phyloP scores from a whole-genome alignment of 768 basidiomycete genomes.

The Leccinum pellstonianum region DNA sequence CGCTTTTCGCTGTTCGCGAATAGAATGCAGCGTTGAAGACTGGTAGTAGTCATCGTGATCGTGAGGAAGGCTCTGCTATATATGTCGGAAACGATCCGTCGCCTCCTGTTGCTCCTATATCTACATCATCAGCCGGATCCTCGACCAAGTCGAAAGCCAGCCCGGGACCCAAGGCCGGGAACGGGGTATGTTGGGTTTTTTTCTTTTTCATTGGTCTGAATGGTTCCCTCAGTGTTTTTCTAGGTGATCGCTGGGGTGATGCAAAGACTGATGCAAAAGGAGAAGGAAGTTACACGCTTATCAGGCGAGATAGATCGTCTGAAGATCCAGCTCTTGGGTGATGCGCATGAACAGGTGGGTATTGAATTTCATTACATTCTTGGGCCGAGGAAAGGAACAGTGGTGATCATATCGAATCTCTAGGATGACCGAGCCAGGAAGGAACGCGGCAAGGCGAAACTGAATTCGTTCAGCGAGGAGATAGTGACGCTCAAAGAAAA shows the following conservation, averaged over 20 bases:
- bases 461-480: conserved; percentile 73
- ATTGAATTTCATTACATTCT: background rate
- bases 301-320: conserved; percentile 68
- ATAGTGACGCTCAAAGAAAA: conserved; percentile 66
- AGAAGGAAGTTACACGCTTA: conserved; percentile 77
- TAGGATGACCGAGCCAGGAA: conserved; percentile 74
- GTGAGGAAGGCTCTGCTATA: conserved; percentile 17
- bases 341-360: conserved; percentile 59
- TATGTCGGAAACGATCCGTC: conserved; percentile 14
- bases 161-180: conserved; percentile 46
- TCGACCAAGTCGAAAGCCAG: conserved; percentile 35
- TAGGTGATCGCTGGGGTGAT: conserved; percentile 72
- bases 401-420: background rate
- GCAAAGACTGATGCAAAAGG: conserved; percentile 79
- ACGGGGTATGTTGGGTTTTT: conserved; percentile 46
- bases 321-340: conserved; percentile 55
- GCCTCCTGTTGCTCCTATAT: background rate
- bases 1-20: background rate
- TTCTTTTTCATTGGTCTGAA: background rate
- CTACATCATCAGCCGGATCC: background rate
- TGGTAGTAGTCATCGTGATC: conserved; percentile 1
- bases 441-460: conserved; percentile 72
- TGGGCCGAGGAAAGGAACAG: background rate
- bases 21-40: conserved; percentile 13
- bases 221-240: background rate